Base-by-base conservation (phyloP, 768 basidiomycete genomes). In the Gymnopilus dilepis region DNA sequence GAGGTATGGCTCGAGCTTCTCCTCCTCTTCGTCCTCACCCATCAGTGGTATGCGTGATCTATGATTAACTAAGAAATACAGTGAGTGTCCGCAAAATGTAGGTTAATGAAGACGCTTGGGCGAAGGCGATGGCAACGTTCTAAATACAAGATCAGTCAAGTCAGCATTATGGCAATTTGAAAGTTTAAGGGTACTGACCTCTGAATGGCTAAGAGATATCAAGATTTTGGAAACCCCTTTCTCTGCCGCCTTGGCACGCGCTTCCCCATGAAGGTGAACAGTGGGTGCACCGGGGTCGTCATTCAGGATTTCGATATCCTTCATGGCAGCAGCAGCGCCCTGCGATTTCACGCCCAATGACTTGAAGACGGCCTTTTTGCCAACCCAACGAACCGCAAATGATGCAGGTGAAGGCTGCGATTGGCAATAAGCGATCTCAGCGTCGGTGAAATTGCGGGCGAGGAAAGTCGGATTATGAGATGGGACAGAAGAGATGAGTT, bases 351-450 rank as follows among this genome's bases (percentile, higher is more conserved):
- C 90, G 21, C 94, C 92, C 1, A 99, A 84, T 4, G 95, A 92
- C 80, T 99, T 99, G 88, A 99, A 98, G 56, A 91, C 87, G 2
- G 96, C 97, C 75, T 99, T 97, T 77, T 99, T 99, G 54, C 94
- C 97, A 28, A 86, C 92, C 97, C 97, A 99, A 58, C 96, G 91
- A 34, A 92, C 96, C 21, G 97, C 97, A 72, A 97, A 95, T 7
- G 97, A 91, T 1, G 84, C 76, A 17, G 93, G 87, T 50, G 92
- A 92, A 2, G 97, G 89, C 69, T 98, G 95, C n/a, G 84, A 68
- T 53, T 78, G 82, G 77, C 96, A 98, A 81, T 99, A 98, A 11
- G 83, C 77, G 66, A 90, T 85, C 78, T 99, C 97, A 22, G 82
- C 87, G 9, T 88, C 86, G 19, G 96, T 99, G 78, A 97, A 99